phyloP scores from a whole-genome alignment of 305 asterid genomes.

The Coffea humblotiana region DNA sequence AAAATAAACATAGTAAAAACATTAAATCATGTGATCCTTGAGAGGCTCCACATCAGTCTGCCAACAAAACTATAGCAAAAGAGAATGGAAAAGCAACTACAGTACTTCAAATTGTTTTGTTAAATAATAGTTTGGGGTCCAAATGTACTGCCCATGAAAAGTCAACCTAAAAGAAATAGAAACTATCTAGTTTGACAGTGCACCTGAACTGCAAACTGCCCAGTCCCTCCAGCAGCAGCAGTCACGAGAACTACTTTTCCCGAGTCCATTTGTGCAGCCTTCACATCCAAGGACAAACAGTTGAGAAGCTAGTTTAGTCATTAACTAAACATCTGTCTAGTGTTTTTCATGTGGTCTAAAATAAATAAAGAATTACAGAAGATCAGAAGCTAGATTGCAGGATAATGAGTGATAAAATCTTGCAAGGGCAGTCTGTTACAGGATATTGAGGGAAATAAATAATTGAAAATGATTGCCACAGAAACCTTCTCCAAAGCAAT shows the following conservation, averaged over 20 bases:
- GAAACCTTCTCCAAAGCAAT: constrained; percentile 89
- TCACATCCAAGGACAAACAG: constrained; percentile 26
- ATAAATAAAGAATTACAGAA: not conserved
- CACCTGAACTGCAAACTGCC: constrained; percentile 99
- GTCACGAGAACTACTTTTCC: constrained; percentile 92
- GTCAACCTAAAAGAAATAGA: not conserved
- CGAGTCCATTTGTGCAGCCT: constrained; percentile 89
- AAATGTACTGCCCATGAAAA: not conserved
- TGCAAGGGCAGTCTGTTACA: not conserved
- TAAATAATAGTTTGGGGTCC: not conserved
- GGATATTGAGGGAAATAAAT: not conserved
- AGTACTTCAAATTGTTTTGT: not conserved
- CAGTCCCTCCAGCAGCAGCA: constrained; percentile 99
- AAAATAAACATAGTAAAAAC: not conserved
- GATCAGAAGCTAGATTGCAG: not conserved
- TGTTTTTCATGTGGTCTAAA: not conserved
- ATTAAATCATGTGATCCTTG: not conserved
- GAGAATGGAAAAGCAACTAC: not conserved
- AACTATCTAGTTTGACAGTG: not conserved
- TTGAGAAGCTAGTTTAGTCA: constrained; percentile 1
- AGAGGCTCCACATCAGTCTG: not conserved
- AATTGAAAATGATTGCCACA: constrained; percentile 15
- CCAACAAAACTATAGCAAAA: not conserved
- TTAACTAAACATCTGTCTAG: constrained; percentile 10
- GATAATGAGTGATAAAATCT: not conserved